Conservation (phyloP, 352 stramenopile species). For the Phytophthora parvispora region DNA sequence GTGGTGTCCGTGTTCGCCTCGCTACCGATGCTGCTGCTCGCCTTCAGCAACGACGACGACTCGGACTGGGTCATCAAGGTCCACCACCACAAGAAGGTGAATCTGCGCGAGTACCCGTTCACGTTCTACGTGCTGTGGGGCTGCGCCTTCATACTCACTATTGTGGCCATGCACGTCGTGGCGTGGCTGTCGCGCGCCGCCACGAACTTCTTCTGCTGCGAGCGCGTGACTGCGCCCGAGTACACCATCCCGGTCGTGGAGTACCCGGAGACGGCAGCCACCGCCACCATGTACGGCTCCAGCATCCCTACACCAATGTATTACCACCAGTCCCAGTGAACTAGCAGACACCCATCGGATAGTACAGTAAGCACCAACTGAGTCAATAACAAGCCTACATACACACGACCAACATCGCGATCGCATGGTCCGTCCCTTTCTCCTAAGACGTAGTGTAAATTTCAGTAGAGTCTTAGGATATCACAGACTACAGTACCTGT, state of each 20-base stretch:
- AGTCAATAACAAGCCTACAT: conserved; percentile 1
- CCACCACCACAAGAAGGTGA: conserved; percentile 36
- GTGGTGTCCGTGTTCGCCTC: conserved; percentile 41
- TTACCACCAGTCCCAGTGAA: conserved; percentile 3
- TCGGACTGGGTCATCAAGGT: conserved; percentile 32
- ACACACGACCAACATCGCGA: conserved; percentile 3
- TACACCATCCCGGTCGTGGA: conserved; percentile 51
- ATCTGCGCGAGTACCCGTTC: conserved; percentile 46
- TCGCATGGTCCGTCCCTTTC: conserved; percentile 3
- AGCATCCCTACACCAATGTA: conserved; percentile 13
- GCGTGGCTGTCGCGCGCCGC: conserved; percentile 51
- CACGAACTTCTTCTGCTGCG: conserved; percentile 76
- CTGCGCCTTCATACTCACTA: conserved; percentile 61
- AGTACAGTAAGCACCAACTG: background rate
- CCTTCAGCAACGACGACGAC: conserved; percentile 23
- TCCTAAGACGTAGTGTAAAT: conserved; percentile 5
- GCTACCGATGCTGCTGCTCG: conserved; percentile 36
- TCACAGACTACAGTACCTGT: conserved; percentile 13
- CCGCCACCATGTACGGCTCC: conserved; percentile 26
- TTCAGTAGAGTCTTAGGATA: conserved; percentile 16
- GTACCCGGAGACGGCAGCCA: conserved; percentile 23
- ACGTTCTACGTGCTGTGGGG: conserved; percentile 50
- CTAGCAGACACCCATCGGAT: background rate
- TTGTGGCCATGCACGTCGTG: conserved; percentile 67
- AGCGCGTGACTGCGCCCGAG: conserved; percentile 63